phyloP scores from a whole-genome alignment of 176 grass and related monocot species.

The Avena sativa region DNA sequence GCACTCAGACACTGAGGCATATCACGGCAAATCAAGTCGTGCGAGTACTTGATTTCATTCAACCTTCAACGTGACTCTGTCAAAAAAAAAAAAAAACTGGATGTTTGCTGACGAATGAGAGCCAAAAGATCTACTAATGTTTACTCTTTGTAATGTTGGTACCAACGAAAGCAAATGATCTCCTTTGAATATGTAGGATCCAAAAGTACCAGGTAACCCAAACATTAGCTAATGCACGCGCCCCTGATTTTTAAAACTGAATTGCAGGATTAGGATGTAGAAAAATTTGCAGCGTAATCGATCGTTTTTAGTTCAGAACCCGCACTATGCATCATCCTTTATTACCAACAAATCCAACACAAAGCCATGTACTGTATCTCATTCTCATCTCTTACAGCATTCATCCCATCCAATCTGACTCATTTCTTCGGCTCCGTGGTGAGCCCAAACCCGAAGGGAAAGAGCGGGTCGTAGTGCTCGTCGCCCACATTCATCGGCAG shows the following conservation, averaged over 20 bases:
- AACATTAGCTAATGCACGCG: no score
- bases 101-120: background rate
- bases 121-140: background rate
- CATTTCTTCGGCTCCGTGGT: slow-evolving; percentile 52
- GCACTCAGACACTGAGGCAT: background rate
- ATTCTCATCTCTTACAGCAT: background rate
- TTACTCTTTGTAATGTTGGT: background rate
- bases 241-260: background rate
- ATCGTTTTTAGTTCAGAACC: background rate
- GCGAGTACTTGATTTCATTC: background rate
- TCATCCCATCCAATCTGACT: background rate
- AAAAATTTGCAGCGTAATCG: background rate
- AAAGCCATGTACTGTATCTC: background rate
- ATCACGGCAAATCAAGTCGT: no score
- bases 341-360: background rate
- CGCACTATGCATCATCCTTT: background rate
- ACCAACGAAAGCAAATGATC: background rate
- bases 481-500: slow-evolving; percentile 95
- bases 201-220: no score
- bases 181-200: no score
- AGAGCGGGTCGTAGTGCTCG: slow-evolving; percentile 77
- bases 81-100: no score
- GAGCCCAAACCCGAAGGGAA: slow-evolving; percentile 79
- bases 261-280: background rate
- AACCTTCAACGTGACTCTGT: no score